Evolutionary conservation across 805 yeast species (phyloP).

Genomic region (Schwanniomyces pseudopolymorphus): DNA sequence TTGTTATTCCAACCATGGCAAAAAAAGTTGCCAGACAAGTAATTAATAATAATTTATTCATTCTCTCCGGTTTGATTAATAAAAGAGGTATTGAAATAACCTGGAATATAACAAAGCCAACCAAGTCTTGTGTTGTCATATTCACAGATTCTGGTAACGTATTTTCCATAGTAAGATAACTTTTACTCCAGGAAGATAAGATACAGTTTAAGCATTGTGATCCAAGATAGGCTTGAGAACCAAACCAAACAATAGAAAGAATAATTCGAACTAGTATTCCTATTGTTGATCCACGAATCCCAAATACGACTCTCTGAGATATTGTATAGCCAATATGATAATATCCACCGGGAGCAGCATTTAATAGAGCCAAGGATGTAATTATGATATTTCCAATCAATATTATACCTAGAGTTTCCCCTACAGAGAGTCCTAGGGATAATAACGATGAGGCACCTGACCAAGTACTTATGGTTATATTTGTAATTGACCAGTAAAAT

Average conservation of each 20-base stretch:
- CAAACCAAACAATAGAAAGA: constrained; percentile 50
- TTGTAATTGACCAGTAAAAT: constrained; percentile 46
- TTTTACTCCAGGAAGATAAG: constrained; percentile 36
- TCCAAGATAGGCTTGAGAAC: constrained; percentile 47
- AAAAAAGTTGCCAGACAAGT: constrained; percentile 26
- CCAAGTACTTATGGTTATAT: constrained; percentile 41
- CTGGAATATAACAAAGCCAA: constrained; percentile 47
- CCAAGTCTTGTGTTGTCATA: constrained; percentile 40
- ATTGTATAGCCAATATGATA: constrained; percentile 54
- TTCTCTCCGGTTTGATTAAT: constrained; percentile 43
- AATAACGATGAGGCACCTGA: constrained; percentile 47
- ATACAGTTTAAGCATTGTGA: constrained; percentile 42
- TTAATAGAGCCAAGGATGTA: constrained; percentile 41
- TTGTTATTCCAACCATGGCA: constrained; percentile 37
- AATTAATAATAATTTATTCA: constrained; percentile 23
- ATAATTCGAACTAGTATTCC: no score
- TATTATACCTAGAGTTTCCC: constrained; percentile 44
- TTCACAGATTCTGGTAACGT: constrained; percentile 33
- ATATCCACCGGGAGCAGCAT: constrained; percentile 48
- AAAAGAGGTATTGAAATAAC: constrained; percentile 41
- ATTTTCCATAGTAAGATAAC: constrained; percentile 38
- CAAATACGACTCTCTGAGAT: constrained; percentile 44
- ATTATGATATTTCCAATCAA: constrained; percentile 49
- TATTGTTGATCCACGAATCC: constrained; percentile 47
- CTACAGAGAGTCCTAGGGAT: constrained; percentile 44